phyloP scores from a whole-genome alignment of 768 basidiomycete genomes.

The Naganishia randhawae region DNA sequence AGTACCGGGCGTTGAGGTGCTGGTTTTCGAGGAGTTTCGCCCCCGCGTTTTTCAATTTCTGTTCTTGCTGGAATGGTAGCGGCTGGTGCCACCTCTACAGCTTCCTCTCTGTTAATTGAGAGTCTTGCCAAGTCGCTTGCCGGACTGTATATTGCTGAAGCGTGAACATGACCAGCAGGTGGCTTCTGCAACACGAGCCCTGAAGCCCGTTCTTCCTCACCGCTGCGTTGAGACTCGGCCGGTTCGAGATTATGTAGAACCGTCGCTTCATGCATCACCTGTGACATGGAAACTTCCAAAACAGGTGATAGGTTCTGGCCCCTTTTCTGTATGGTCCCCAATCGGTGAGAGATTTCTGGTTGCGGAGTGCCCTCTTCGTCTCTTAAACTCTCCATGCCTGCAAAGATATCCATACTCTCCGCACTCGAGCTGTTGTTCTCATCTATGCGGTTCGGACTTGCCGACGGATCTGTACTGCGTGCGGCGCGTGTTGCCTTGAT shows the following conservation, averaged over 20 bases:
- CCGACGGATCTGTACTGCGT: not conserved
- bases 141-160: not conserved
- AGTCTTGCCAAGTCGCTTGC: not conserved
- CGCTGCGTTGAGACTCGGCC: not conserved
- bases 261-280: not conserved
- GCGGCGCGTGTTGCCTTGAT: constrained; percentile 7
- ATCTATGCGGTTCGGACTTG: not conserved
- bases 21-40: constrained; percentile 8
- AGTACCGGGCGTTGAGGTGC: not conserved
- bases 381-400: constrained; percentile 79
- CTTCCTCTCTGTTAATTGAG: not conserved
- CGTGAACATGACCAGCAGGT: not conserved
- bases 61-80: not conserved
- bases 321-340: not conserved
- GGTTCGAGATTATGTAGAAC: not conserved
- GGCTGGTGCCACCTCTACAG: not conserved
- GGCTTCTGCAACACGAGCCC: not conserved
- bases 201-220: not conserved
- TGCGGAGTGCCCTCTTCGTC: constrained; percentile 54
- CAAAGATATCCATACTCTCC: constrained; percentile 68
- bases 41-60: not conserved
- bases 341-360: not conserved
- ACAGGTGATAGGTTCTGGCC: constrained; percentile 5
- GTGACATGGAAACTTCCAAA: constrained; percentile 6
- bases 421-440: constrained; percentile 33